Conservation (phyloP, 2,329 filamentous ascomycete genomes). For the Ilyonectria mors-panacis region DNA sequence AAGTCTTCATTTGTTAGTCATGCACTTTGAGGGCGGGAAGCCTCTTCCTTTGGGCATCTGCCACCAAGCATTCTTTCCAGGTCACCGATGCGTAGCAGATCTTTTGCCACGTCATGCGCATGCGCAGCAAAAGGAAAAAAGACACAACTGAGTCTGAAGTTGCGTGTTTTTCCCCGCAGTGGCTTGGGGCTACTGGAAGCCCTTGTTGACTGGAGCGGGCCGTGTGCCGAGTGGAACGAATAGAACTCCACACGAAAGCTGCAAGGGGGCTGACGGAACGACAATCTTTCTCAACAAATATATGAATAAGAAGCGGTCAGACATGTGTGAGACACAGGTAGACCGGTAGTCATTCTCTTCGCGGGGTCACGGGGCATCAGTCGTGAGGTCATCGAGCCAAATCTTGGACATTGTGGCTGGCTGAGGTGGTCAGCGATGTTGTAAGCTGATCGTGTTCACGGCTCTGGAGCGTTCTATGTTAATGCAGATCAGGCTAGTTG, state of each 20-base stretch:
- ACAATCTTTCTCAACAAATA: neutral
- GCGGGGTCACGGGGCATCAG: neutral
- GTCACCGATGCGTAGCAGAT: neutral
- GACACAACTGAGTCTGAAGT: neutral
- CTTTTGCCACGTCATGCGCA: neutral
- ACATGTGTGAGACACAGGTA: neutral
- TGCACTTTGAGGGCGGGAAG: no score
- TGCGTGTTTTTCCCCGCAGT: neutral
- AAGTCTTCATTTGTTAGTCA: no score
- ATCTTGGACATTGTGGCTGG: neutral
- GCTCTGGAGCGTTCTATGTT: constrained; percentile 5
- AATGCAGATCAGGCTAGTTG: neutral
- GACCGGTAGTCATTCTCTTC: neutral
- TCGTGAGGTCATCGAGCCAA: neutral
- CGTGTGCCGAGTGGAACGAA: neutral
- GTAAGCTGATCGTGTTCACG: neutral
- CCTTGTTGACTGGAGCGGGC: neutral
- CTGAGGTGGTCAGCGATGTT: constrained; percentile 2
- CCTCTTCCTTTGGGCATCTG: neutral
- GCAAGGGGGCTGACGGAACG: constrained; percentile 3
- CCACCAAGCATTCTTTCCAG: neutral
- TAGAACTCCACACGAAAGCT: neutral
- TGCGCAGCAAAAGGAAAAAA: neutral
- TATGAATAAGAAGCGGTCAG: neutral
- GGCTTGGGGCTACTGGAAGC: neutral